Conservation (phyloP, 2,329 filamentous ascomycete genomes). For the Alternaria panax region DNA sequence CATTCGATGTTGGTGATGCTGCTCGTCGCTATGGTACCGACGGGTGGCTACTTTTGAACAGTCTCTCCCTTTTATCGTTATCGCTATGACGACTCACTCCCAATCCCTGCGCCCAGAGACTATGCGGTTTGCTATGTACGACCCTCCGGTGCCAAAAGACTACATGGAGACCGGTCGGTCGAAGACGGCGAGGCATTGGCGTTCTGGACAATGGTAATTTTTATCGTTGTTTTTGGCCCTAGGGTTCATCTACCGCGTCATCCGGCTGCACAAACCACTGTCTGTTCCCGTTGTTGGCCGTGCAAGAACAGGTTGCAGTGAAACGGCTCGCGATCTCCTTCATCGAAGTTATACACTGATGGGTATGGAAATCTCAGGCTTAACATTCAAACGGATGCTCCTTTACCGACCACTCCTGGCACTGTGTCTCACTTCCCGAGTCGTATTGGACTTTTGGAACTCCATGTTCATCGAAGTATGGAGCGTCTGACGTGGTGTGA, state of each 20-base stretch:
- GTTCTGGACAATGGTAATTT: background rate
- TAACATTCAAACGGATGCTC: background rate
- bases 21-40: background rate
- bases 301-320: background rate
- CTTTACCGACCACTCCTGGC: background rate
- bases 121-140: background rate
- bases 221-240: background rate
- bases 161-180: no score
- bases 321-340: fast-evolving
- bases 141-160: no score
- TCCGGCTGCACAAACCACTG: background rate
- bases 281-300: background rate
- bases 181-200: fast-evolving
- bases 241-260: background rate
- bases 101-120: no score
- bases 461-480: background rate
- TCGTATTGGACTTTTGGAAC: background rate
- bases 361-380: background rate
- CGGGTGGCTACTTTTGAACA: background rate
- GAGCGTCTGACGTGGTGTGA: background rate
- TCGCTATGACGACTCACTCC: no score
- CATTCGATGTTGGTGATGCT: background rate
- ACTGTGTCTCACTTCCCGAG: background rate
- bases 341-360: background rate
- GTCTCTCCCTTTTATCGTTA: no score